Base-by-base conservation (phyloP, 2,329 filamentous ascomycete species). In the Colletotrichum caudatum region DNA sequence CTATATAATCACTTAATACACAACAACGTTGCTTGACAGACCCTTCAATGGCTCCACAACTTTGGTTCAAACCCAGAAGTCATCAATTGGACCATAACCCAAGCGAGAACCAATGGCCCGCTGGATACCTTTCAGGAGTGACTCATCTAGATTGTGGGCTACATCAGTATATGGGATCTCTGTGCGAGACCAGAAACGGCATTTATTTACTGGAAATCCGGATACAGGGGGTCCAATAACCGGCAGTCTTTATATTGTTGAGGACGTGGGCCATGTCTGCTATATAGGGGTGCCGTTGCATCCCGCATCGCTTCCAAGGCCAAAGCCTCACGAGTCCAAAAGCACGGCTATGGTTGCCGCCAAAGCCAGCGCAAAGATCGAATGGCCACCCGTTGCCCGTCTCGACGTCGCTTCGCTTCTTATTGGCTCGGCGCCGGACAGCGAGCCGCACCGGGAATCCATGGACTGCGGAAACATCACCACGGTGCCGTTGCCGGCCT, bases 401-500 rank as follows among this genome's bases (percentile, higher is more conserved):
- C 3, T 26, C 12, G 20, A 11, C 23, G 20, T 14, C 3, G 46
- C 60, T 16, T 39, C 14, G n/a, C 60, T 63, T 23, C 29, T 41
- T 23, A 3, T 39, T 9, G 48, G 60, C 23, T 37, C 46, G n/a
- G 60, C 60, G 2, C 60, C 60, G 3, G 48, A 41, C 2, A 63
- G 23, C 23, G 16, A 16, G 9, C 59, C 60, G 23, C 69, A 20
- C 2, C 60, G 53, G 5, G 69, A 50, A 23, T 64, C 69, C 46
- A 57, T 54, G 2, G 65, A 72, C 54, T 72, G 46, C 6, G 69
- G 69, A 23, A 72, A 72, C 65, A 72, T 72, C 5, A 69, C 3
- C 2, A 71, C 64, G 0, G 63, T 73, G 12, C 71, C 71, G 8
- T 63, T 66, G 0, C 71, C 71, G n/a, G 41, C 6, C 0, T 64